Evolutionary conservation across 2,329 filamentous ascomycete species (phyloP), one percentile per base, ranked within the genome.

Genomic region (Aspergillus floridensis): DNA sequence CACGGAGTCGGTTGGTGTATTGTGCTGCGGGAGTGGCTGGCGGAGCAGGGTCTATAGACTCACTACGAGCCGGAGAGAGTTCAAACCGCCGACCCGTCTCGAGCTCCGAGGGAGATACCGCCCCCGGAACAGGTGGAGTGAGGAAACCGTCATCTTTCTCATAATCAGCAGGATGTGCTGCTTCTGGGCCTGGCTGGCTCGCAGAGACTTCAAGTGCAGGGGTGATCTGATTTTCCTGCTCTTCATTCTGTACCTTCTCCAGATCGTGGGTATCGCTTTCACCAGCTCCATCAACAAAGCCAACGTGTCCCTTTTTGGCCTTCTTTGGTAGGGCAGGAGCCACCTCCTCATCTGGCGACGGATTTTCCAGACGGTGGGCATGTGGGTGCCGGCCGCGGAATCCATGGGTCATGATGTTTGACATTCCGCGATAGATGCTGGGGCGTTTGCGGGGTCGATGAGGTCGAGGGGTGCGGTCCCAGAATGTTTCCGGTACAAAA

Each of bases 401-500:
- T 8, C 72, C 68, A 32, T 71, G 67, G 1, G 65, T 60, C 19
- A 78, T 67, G 22, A 77, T 59, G 48, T 76, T 74, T 2, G 76
- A 77, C 31, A 78, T 67, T 31, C 69, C 77, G 6, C 72, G 70
- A 24, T 72, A 68, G 24, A 71, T 57, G 24, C 67, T 66, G 4
- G 75, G 74, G 56, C 76, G 71, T 66, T 77, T 77, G 32, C 63
- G 65, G 11, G 70, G 62, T 60, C 77, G 77, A 32, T 82, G 79
- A 21, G 75, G 75, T 31, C 78, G 76, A 8, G 93, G 92, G 2
- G 89, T 88, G 51, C 93, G 83, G 74, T 97, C 92, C 93, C 93
- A 98, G 66, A 96, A 97, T 0, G 92, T 96, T 77, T 98, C 93
- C 0, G 93, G 93, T 0, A 96, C 91, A 67, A 96, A 96, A 60